Percentiles rank a stretch among this genome's conserved stretches.
Evolutionary conservation across 129 eudicot species (phyloP).

Genomic region (Escallonia rubra): DNA sequence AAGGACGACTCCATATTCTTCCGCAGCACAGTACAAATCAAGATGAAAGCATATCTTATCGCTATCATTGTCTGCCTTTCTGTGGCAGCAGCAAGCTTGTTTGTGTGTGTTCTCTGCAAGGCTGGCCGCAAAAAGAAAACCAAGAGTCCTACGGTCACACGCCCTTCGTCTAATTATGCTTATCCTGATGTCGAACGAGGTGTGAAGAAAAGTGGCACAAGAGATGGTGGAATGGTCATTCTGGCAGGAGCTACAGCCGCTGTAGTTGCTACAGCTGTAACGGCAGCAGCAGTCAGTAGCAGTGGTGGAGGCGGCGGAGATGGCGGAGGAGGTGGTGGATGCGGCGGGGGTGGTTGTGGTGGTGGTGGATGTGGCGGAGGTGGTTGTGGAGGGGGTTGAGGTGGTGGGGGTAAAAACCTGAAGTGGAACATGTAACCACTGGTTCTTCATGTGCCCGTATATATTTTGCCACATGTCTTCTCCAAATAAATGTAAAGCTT

Average conservation of each 20-base stretch:
- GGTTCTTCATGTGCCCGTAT: not conserved
- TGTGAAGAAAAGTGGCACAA: constrained; percentile 3
- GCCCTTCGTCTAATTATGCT: not conserved
- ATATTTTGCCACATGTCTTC: not conserved
- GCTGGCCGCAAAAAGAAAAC: constrained; percentile 19
- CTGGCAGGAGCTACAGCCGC: constrained; percentile 29
- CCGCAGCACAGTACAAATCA: not conserved
- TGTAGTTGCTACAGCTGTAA: constrained; percentile 15
- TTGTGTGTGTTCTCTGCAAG: constrained; percentile 18
- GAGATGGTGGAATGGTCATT: constrained; percentile 27
- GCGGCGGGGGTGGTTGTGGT: constrained; percentile 1
- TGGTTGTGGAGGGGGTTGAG: not conserved
- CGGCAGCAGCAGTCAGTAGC: constrained; percentile 1
- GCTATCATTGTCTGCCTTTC: constrained; percentile 26
- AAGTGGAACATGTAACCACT: not conserved
- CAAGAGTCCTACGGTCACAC: not conserved
- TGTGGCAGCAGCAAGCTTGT: constrained; percentile 19
- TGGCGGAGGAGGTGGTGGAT: constrained; percentile 4
- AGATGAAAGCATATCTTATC: constrained; percentile 28
- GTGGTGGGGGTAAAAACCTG: not conserved
- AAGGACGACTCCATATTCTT: too few species aligned
- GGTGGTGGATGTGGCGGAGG: not conserved
- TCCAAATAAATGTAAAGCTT: not conserved
- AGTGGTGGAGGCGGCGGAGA: constrained; percentile 11
- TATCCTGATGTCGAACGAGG: constrained; percentile 26